phyloP scores from a whole-genome alignment of 2,329 filamentous ascomycete species.

The Drechslerella coelobrocha region DNA sequence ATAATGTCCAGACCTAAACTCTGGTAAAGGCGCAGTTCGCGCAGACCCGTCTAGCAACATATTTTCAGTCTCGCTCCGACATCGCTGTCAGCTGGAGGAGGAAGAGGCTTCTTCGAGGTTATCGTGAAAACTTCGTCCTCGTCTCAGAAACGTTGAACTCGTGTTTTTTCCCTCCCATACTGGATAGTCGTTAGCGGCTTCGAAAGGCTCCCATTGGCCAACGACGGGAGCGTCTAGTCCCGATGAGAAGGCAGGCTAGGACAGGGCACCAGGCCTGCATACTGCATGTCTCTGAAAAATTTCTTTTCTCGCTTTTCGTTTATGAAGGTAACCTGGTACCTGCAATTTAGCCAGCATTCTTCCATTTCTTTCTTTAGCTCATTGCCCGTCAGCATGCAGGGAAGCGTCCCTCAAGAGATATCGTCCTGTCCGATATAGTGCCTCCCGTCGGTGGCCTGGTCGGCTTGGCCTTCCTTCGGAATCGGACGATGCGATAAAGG shows the following conservation, averaged over 20 bases:
- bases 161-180: background rate
- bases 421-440: background rate
- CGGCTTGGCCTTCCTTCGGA: conserved; percentile 6
- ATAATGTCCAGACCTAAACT: background rate
- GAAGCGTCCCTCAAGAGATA: background rate
- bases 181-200: conserved; percentile 14
- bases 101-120: background rate
- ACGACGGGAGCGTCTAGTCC: conserved; percentile 24
- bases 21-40: background rate
- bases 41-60: background rate
- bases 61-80: background rate
- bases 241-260: conserved; percentile 29
- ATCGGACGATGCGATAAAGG: conserved; percentile 2
- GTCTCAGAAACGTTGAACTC: conserved; percentile 17
- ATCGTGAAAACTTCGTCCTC: conserved; percentile 7
- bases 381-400: conserved; percentile 25
- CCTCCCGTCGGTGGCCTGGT: conserved; percentile 18
- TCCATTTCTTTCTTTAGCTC: conserved; percentile 50
- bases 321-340: conserved; percentile 33
- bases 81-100: no score
- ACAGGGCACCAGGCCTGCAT: conserved; percentile 28
- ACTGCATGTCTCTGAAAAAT: conserved; percentile 49
- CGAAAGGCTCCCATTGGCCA: conserved; percentile 44
- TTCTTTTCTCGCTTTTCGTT: conserved; percentile 28
- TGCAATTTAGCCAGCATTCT: conserved; percentile 51